Evolutionary conservation across 1,284 basidiomycete genomes (phyloP), one percentile per base, ranked within the genome.

Genomic region (Moniliella sp.): DNA sequence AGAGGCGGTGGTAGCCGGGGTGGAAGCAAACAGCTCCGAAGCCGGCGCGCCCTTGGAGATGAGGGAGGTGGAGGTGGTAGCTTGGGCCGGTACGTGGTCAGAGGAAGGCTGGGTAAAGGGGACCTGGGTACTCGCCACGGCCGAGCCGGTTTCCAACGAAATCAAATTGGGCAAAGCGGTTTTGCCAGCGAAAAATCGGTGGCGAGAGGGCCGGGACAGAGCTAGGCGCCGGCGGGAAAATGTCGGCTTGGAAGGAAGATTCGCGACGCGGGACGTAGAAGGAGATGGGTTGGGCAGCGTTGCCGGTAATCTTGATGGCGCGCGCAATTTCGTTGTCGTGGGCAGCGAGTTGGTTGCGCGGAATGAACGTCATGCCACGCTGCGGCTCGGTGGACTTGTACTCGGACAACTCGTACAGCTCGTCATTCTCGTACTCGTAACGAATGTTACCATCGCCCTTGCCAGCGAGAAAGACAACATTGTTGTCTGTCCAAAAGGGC

Each of bases 291-390:
- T 93, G 83, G 39, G 93, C 72, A 18, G 68, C 66, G 14, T 66
- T 66, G 1, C 70, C 74, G 3, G 75, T 70, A 16, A 93, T 70
- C 64, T 97, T 97, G 72, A 82, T 93, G 0, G 79, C 83, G 27
- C 83, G 72, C 1, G 83, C 86, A 47, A 94, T 93, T 63, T 97
- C 91, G 62, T 84, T 88, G 35, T 93, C 82, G 21, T 71, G 65
- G 12, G 86, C 76, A 52, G 74, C 81, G 45, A 94, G 71, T 0
- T 78, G 74, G 28, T 84, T 76, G 16, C 86, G 74, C 4, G 83
- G 86, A 18, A 93, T 70, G 74, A 94, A 88, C 48, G 78, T 81
- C 72, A 94, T 79, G 11, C 91, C 91, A 29, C 86, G 78, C 63
- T 93, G 80, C 23, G 88, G 86, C 36, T 86, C 80, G 19, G 72